Conservation (phyloP, 495 filamentous ascomycete genomes). For the Penicillium bovifimosum region DNA sequence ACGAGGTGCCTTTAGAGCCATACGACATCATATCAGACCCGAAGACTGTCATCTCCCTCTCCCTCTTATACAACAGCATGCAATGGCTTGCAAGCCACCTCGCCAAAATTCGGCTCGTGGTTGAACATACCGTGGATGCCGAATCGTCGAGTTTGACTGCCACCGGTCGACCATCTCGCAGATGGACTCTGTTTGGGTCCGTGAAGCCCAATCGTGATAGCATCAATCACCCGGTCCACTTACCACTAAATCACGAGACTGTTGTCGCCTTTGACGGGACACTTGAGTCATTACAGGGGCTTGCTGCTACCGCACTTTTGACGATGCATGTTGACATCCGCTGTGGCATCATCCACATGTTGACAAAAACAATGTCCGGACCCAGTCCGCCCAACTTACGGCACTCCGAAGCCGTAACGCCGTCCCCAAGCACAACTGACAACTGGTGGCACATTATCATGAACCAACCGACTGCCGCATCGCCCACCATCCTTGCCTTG, state of each 20-base stretch:
- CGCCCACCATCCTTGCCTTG: slow-evolving; percentile 67
- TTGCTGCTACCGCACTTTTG: slow-evolving; percentile 69
- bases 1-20: slow-evolving; percentile 57
- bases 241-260: slow-evolving; percentile 85
- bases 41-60: slow-evolving; percentile 76
- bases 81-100: slow-evolving; percentile 90
- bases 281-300: slow-evolving; percentile 67
- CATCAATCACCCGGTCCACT: slow-evolving; percentile 59
- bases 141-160: slow-evolving; percentile 33
- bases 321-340: slow-evolving; percentile 85
- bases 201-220: slow-evolving; percentile 53
- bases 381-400: slow-evolving; percentile 35
- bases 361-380: slow-evolving; percentile 44
- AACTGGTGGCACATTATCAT: slow-evolving; percentile 68
- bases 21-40: slow-evolving; percentile 85
- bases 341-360: slow-evolving; percentile 68
- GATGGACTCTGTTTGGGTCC: slow-evolving; percentile 72
- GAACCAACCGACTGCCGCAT: slow-evolving; percentile 71
- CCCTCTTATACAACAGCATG: slow-evolving; percentile 92
- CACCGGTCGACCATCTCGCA: slow-evolving; percentile 45
- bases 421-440: slow-evolving; percentile 47
- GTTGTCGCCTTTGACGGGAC: slow-evolving; percentile 81
- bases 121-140: slow-evolving; percentile 37
- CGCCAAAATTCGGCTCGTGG: slow-evolving; percentile 68
- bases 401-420: slow-evolving; percentile 41